Percentiles rank a stretch among this genome's conserved stretches.
phyloP scores from a whole-genome alignment of 2,329 filamentous ascomycete species.

The Ascochyta rabiei region DNA sequence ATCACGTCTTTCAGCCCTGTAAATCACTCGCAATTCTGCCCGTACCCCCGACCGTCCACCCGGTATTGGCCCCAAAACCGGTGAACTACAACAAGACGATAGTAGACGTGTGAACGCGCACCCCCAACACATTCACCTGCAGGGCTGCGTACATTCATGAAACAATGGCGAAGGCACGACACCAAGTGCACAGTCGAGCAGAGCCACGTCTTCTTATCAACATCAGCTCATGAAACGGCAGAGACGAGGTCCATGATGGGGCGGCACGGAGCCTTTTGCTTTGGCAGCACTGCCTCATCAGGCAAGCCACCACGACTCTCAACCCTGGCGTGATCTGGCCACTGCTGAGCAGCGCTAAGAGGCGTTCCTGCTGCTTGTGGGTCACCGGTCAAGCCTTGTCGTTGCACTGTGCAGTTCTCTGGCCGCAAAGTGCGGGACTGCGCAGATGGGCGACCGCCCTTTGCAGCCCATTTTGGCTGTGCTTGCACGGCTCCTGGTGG shows the following conservation, averaged over 20 bases:
- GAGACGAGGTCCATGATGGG: constrained; percentile 1
- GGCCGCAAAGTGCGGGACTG: constrained; percentile 4
- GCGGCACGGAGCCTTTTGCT: constrained; percentile 6
- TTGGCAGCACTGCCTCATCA: constrained; percentile 26
- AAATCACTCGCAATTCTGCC: constrained; percentile 3
- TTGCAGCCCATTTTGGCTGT: constrained; percentile 17
- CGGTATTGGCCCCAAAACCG: constrained; percentile 15
- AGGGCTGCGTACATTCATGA: constrained; percentile 8
- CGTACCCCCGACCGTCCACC: background rate
- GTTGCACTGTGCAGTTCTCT: constrained; percentile 9
- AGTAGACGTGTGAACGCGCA: constrained; percentile 5
- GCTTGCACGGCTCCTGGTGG: constrained; percentile 3
- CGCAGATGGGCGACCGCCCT: constrained; percentile 20
- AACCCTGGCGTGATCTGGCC: constrained; percentile 18
- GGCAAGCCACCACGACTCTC: constrained; percentile 15
- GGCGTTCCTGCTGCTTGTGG: constrained; percentile 29
- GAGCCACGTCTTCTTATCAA: constrained; percentile 11
- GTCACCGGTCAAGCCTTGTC: constrained; percentile 26
- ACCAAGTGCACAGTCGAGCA: constrained; percentile 4
- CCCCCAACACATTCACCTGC: constrained; percentile 9
- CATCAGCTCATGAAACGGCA: constrained; percentile 1
- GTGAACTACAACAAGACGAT: constrained; percentile 15
- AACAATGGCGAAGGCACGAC: constrained; percentile 1
- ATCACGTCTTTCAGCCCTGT: constrained; percentile 9
- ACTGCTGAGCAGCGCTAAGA: constrained; percentile 21